Conservation (phyloP, 1,284 basidiomycete species). For the Tranzscheliella williamsii region DNA sequence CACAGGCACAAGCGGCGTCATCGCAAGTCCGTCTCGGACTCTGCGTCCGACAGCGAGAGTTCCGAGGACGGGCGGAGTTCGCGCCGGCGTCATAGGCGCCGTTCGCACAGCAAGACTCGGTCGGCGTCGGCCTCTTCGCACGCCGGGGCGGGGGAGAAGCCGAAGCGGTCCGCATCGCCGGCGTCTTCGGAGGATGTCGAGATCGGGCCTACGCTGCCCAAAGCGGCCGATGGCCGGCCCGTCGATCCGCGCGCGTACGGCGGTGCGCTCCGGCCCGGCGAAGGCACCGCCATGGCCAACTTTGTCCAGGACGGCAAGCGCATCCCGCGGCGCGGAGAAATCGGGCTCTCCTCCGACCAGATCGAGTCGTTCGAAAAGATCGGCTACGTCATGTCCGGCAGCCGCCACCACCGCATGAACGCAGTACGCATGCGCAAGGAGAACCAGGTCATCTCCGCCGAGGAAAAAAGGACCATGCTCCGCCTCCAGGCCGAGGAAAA, state of each 20-base stretch:
- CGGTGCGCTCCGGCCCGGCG: constrained; percentile 83
- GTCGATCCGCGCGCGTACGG: constrained; percentile 65
- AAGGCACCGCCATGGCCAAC: constrained; percentile 94
- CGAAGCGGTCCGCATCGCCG: neutral
- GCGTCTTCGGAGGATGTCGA: constrained; percentile 3
- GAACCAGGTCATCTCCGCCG: constrained; percentile 91
- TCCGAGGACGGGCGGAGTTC: neutral
- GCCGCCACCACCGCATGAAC: constrained; percentile 79
- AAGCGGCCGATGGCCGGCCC: constrained; percentile 13
- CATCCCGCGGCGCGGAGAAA: constrained; percentile 97
- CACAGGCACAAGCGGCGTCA: too few species aligned
- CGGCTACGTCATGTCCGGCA: constrained; percentile 98
- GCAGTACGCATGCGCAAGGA: constrained; percentile 97
- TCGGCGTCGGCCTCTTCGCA: too few species aligned
- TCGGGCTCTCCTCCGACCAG: constrained; percentile 82
- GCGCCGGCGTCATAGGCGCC: neutral
- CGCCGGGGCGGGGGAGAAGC: too few species aligned
- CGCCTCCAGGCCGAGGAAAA: constrained; percentile 92
- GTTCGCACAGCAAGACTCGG: too few species aligned
- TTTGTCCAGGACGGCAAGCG: constrained; percentile 87
- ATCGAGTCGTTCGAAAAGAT: constrained; percentile 84
- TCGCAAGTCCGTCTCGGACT: too few species aligned
- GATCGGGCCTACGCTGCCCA: constrained; percentile 29
- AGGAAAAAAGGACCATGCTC: constrained; percentile 91
- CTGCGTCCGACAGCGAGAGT: neutral